Percentiles rank a stretch among this genome's conserved stretches.
Evolutionary conservation across 179 eudicot genomes (phyloP).

Genomic region (Beta lomatogona): DNA sequence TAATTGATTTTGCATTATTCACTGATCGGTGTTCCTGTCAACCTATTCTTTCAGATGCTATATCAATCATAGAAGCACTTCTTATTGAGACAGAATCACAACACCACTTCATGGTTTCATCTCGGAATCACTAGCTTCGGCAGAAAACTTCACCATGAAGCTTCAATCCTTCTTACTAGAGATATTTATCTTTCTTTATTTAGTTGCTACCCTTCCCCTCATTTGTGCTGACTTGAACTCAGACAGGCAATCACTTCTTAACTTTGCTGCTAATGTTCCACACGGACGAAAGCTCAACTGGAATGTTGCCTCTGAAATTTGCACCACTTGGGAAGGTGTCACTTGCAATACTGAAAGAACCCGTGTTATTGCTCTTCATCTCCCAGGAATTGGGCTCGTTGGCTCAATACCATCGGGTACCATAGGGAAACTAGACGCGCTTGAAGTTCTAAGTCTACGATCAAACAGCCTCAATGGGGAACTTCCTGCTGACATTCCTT

Average conservation of each 20-base stretch:
- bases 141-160: slow-evolving; percentile 29
- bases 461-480: slow-evolving; percentile 47
- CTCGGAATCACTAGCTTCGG: neutral
- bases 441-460: slow-evolving; percentile 48
- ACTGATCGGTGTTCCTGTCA: neutral
- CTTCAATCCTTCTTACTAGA: slow-evolving; percentile 11
- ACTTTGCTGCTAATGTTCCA: slow-evolving; percentile 43
- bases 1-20: slow-evolving; percentile 12
- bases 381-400: slow-evolving; percentile 55
- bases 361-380: slow-evolving; percentile 45
- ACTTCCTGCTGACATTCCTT: slow-evolving; percentile 45
- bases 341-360: slow-evolving; percentile 41
- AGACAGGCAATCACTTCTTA: slow-evolving; percentile 50
- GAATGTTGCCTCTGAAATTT: slow-evolving; percentile 36
- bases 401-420: slow-evolving; percentile 51
- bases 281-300: slow-evolving; percentile 49
- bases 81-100: neutral
- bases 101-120: slow-evolving; percentile 3
- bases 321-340: slow-evolving; percentile 58
- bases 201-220: slow-evolving; percentile 22
- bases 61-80: slow-evolving; percentile 3
- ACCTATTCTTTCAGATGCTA: neutral
- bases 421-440: slow-evolving; percentile 52
- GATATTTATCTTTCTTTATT: slow-evolving; percentile 22
- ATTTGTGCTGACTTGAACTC: slow-evolving; percentile 43